phyloP scores from a whole-genome alignment of 2,329 filamentous ascomycete species.

The Aspergillus pseudoviridinutans region DNA sequence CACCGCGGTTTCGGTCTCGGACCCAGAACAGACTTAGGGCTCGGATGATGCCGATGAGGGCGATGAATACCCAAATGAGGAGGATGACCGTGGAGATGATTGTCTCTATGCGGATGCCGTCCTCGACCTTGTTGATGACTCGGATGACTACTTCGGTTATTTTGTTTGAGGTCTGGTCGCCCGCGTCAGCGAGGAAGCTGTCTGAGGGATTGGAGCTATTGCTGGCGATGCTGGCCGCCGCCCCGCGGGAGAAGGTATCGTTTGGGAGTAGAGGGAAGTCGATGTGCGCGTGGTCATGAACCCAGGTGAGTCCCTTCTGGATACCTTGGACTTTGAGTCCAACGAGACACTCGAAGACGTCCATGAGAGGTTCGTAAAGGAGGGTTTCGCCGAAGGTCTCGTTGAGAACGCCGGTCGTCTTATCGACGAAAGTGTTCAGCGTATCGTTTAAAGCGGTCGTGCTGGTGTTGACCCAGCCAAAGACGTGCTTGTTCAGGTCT shows the following conservation, averaged over 20 bases:
- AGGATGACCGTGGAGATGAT: constrained; percentile 74
- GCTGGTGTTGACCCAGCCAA: constrained; percentile 81
- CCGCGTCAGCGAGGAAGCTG: constrained; percentile 74
- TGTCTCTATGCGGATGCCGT: constrained; percentile 68
- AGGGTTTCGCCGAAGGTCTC: constrained; percentile 76
- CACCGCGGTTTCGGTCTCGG: constrained; percentile 57
- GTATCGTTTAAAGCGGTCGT: constrained; percentile 81
- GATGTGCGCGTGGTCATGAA: constrained; percentile 79
- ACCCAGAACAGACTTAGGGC: constrained; percentile 59
- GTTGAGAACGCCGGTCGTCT: constrained; percentile 71
- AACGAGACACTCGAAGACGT: constrained; percentile 82
- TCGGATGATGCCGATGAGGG: constrained; percentile 68
- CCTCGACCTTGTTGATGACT: constrained; percentile 64
- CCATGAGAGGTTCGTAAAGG: constrained; percentile 71
- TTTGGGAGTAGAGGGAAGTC: constrained; percentile 72
- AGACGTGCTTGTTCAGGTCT: constrained; percentile 77
- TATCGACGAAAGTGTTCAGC: constrained; percentile 73
- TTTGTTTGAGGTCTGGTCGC: constrained; percentile 70
- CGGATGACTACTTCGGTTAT: constrained; percentile 71
- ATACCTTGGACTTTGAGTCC: constrained; percentile 80
- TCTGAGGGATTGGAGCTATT: constrained; percentile 50
- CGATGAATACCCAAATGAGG: constrained; percentile 71
- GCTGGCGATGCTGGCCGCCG: constrained; percentile 51
- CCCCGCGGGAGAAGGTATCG: constrained; percentile 79
- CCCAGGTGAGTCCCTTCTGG: constrained; percentile 89